Base-by-base conservation (phyloP, 1,284 basidiomycete species). In the Ceratobasidium sp. region DNA sequence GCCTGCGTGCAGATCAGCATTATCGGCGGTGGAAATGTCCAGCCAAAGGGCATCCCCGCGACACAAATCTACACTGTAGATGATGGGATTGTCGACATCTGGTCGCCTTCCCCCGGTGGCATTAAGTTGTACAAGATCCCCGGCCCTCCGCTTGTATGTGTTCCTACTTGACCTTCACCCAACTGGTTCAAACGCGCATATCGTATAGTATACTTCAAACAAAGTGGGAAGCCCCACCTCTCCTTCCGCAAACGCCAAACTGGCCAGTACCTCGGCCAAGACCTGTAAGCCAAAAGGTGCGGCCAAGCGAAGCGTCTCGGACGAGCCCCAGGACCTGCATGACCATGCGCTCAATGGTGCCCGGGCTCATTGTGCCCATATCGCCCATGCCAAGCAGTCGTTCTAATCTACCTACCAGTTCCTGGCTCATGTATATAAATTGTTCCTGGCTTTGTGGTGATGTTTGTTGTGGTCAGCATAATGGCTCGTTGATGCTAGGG, bases 1-100 rank as follows among this genome's bases (percentile, higher is more conserved):
- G 87, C 85, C 16, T 92, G 91, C 79, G 81, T 86, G 1, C 91
- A 92, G 79, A 78, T 92, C 75, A 83, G 78, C 27, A 82, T 92
- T 53, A 84, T 84, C 1, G 90, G 89, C 24, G 64, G 65, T 9
- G 49, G 58, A 1, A 68, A 31, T 27, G 41, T 56, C 37, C 24
- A 61, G 31, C 69, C 69, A 19, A 11, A 58, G 7, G 49, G 43
- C 13, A 41, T 59, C 14, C 69, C 58, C 3, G 69, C 69, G 13
- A 72, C 69, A n/a, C 53, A 72, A 22, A 43, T 72, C 46, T 72
- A 72, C 31, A 61, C 29, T 0, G 29, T 48, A 4, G 37, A 72
- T 2, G 69, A 72, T 39, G 69, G 69, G 6, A 34, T 72, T 41
- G 43, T 72, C 39, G 48, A 72, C 22, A 72, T 72, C 46, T 72